These are phyloP conservation scores for Kwoniella sp. DNA, from an alignment of 768 basidiomycete genomes.

Conservation along the genomic window DNA sequence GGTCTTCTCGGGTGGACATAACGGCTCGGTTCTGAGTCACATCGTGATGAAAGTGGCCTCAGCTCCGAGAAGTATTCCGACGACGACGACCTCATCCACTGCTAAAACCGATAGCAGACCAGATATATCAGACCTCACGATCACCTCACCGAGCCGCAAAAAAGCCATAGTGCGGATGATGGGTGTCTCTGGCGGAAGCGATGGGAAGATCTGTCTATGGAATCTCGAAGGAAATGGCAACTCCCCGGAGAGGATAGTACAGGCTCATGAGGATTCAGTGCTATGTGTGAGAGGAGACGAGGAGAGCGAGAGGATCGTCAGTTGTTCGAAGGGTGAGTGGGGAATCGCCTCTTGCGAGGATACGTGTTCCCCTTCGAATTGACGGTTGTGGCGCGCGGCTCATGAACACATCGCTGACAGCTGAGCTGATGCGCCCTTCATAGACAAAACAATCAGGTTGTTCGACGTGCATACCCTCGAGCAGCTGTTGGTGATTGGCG, in stretches of 20 bases:
- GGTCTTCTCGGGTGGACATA: conserved; percentile 50
- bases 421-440: conserved; percentile 1
- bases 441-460: conserved; percentile 51
- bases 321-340: conserved; percentile 51
- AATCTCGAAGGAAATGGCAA: conserved; percentile 44
- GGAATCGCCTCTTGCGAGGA: neutral
- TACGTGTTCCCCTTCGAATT: no score
- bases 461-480: conserved; percentile 48
- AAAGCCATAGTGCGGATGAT: conserved; percentile 14
- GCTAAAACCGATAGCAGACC: neutral
- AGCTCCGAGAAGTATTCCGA: neutral
- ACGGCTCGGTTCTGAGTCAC: conserved; percentile 45
- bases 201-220: conserved; percentile 53
- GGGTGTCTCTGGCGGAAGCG: conserved; percentile 51
- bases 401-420: conserved; percentile 8
- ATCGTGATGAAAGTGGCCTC: conserved; percentile 19
- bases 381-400: neutral
- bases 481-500: conserved; percentile 40
- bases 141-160: neutral
- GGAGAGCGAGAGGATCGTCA: conserved; percentile 40
- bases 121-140: neutral
- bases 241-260: conserved; percentile 33
- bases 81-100: neutral
- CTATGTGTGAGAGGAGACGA: conserved; percentile 50
- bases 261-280: conserved; percentile 48